Evolutionary conservation across 1,284 basidiomycete species (phyloP).

Genomic region (Apiotrichum akiyoshidainum): DNA sequence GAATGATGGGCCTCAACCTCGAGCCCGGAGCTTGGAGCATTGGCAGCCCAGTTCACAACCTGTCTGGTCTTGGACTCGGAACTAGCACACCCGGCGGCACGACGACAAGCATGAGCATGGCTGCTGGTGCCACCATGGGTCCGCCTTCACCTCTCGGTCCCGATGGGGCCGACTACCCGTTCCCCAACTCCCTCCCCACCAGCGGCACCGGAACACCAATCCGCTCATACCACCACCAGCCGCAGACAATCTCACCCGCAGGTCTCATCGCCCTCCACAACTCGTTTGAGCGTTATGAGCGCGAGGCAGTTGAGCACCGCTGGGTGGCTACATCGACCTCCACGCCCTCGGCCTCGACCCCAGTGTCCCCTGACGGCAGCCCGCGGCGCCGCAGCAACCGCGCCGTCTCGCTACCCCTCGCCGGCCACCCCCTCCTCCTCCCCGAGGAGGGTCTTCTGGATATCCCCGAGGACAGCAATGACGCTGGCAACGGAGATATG

Average conservation of each 20-base stretch:
- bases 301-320: not conserved
- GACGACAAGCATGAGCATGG: not conserved
- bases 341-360: not conserved
- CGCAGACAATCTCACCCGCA: not conserved
- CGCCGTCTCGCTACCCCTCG: not conserved
- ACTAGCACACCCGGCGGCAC: not conserved
- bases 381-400: not conserved
- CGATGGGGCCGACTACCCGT: not conserved
- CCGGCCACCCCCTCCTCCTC: not conserved
- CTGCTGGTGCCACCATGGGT: not conserved
- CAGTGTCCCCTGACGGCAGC: not conserved
- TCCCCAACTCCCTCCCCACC: not conserved
- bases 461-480: no score
- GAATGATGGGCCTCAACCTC: slow-evolving; percentile 5
- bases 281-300: slow-evolving; percentile 1
- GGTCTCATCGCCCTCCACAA: slow-evolving; percentile 4
- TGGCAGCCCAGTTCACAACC: not conserved
- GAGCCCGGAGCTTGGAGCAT: not conserved
- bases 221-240: not conserved
- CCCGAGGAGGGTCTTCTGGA: not conserved
- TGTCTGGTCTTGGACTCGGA: not conserved
- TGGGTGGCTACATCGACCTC: not conserved
- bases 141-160: not conserved
- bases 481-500: no score
- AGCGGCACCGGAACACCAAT: slow-evolving; percentile 2